Evolutionary conservation across 164 flowering plant species (phyloP).

Genomic region (Dillenia turbinata): DNA sequence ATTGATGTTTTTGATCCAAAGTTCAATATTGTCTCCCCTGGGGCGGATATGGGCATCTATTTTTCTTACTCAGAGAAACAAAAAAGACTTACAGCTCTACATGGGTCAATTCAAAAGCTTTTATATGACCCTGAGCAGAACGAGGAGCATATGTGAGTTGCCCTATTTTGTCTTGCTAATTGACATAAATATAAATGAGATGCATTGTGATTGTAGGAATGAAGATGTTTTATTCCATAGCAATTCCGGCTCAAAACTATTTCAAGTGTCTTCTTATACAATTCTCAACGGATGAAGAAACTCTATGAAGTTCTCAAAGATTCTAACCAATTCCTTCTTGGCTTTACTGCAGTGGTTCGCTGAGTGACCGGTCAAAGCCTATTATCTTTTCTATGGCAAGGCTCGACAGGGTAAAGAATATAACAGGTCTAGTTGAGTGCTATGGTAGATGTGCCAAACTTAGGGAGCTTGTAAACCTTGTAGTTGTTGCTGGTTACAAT

Average conservation of each 20-base stretch:
- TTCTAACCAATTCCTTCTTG: slow-evolving; percentile 3
- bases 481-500: slow-evolving; percentile 74
- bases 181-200: background rate
- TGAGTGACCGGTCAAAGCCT: slow-evolving; percentile 83
- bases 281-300: background rate
- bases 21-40: slow-evolving; percentile 98
- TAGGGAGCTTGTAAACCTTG: slow-evolving; percentile 78
- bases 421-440: slow-evolving; percentile 86
- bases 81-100: slow-evolving; percentile 74
- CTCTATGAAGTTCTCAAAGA: background rate
- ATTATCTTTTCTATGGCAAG: slow-evolving; percentile 96
- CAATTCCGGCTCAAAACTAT: no score
- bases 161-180: background rate
- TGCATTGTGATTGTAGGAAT: no score
- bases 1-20: slow-evolving; percentile 98
- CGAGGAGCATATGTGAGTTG: slow-evolving; percentile 74
- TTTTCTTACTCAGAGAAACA: slow-evolving; percentile 67
- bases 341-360: slow-evolving; percentile 54
- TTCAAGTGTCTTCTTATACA: background rate
- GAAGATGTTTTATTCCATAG: no score
- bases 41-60: slow-evolving; percentile 84
- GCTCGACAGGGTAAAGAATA: slow-evolving; percentile 89
- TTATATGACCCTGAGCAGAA: slow-evolving; percentile 72
- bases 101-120: slow-evolving; percentile 67
- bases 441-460: slow-evolving; percentile 58